phyloP scores from a whole-genome alignment of 2,329 filamentous ascomycete species.

The Bisporella sp. region DNA sequence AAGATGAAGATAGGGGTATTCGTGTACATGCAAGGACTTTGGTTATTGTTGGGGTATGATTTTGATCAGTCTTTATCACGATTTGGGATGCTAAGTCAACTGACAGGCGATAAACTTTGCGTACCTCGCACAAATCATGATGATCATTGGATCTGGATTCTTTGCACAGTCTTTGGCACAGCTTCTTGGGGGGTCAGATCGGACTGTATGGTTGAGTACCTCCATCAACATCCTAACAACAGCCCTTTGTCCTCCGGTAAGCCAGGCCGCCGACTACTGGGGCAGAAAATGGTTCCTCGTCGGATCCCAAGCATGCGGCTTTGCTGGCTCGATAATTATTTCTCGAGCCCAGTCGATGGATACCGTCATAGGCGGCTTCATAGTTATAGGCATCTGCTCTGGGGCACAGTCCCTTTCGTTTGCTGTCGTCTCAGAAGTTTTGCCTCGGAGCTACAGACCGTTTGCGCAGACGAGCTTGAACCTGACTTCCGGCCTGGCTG shows the following conservation, averaged over 20 bases:
- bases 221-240: constrained; percentile 32
- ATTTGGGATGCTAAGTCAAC: too few species aligned
- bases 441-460: constrained; percentile 26
- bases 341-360: constrained; percentile 28
- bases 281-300: constrained; percentile 35
- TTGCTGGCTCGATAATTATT: constrained; percentile 29
- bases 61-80: too few species aligned
- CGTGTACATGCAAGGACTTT: too few species aligned
- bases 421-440: constrained; percentile 33
- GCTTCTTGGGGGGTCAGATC: not conserved
- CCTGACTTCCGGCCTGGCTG: not conserved
- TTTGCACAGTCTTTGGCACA: constrained; percentile 1
- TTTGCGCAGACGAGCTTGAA: not conserved
- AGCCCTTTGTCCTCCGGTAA: constrained; percentile 32
- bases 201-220: constrained; percentile 27
- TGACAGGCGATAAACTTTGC: not conserved
- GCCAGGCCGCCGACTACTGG: constrained; percentile 36
- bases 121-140: not conserved
- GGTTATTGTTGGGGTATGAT: too few species aligned
- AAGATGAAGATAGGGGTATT: too few species aligned
- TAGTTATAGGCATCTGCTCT: constrained; percentile 29
- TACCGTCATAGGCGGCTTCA: constrained; percentile 32
- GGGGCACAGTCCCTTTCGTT: constrained; percentile 33
- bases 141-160: not conserved
- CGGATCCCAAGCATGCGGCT: constrained; percentile 27